phyloP scores from a whole-genome alignment of 75 land plant genomes.

The Picea sitchensis region DNA sequence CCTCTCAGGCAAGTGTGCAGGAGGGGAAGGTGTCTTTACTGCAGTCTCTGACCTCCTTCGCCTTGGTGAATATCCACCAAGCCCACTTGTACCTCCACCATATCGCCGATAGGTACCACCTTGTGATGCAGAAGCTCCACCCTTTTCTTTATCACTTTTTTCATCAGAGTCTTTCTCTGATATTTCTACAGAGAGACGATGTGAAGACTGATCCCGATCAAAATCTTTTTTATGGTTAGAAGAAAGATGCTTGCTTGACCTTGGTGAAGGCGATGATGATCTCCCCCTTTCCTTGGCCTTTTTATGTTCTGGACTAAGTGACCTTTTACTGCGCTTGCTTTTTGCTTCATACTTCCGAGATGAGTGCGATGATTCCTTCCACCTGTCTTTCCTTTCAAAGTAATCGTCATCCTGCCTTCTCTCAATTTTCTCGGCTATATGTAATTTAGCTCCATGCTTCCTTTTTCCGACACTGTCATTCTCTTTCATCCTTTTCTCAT shows the following conservation, averaged over 20 bases:
- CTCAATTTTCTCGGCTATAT: conserved; percentile 3
- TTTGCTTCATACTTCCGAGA: conserved; percentile 26
- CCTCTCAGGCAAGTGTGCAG: conserved; percentile 63
- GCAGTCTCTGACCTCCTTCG: conserved; percentile 77
- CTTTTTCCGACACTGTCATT: conserved; percentile 18
- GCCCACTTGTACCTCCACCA: conserved; percentile 58
- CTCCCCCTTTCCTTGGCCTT: conserved; percentile 25
- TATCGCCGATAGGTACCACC: conserved; percentile 35
- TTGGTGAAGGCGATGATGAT: conserved; percentile 38
- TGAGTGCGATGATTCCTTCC: conserved; percentile 16
- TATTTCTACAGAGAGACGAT: conserved; percentile 19
- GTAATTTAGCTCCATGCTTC: conserved; percentile 20
- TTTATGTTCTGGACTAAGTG: conserved; percentile 46
- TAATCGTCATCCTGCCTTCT: conserved; percentile 21
- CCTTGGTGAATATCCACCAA: conserved; percentile 97
- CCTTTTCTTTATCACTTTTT: conserved; percentile 16
- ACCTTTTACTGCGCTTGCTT: conserved; percentile 40
- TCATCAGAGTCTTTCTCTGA: conserved; percentile 30
- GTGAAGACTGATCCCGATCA: conserved; percentile 14
- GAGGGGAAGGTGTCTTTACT: conserved; percentile 73
- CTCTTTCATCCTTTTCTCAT: conserved; percentile 19
- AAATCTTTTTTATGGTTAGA: conserved; percentile 26
- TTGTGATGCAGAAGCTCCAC: conserved; percentile 14
- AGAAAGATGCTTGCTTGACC: conserved; percentile 21
- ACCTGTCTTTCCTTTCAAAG: conserved; percentile 29